These are phyloP conservation scores for Neospermospora avenae DNA, from an alignment of 2,329 filamentous ascomycete species.

Conservation along the genomic window DNA sequence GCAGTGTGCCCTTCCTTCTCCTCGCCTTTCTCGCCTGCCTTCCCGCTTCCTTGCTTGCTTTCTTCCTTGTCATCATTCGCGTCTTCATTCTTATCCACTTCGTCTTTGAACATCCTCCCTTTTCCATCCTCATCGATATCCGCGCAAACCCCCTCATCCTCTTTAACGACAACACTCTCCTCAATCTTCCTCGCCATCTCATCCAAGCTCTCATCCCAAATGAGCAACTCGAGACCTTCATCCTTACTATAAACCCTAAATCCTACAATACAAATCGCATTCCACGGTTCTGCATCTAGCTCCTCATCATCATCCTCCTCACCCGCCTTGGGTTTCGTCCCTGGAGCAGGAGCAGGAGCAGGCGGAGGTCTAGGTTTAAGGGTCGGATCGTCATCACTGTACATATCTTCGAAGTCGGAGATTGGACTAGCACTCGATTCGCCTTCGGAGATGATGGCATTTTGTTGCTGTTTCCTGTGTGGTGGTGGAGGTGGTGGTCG, in stretches of 20 bases:
- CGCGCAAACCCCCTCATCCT: slow-evolving; percentile 20
- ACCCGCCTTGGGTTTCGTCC: slow-evolving; percentile 27
- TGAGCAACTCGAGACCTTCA: slow-evolving; percentile 35
- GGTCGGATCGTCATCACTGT: slow-evolving; percentile 55
- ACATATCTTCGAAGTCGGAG: slow-evolving; percentile 56
- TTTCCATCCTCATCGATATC: slow-evolving; percentile 24
- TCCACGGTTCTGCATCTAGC: slow-evolving; percentile 38
- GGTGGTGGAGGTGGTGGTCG: neutral
- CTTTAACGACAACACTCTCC: neutral
- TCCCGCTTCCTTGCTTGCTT: neutral
- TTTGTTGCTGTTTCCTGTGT: slow-evolving; percentile 28
- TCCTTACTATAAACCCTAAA: slow-evolving; percentile 45
- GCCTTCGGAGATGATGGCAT: slow-evolving; percentile 41
- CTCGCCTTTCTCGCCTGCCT: neutral
- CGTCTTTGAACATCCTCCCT: neutral
- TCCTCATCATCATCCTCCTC: slow-evolving; percentile 34
- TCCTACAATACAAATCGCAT: slow-evolving; percentile 42
- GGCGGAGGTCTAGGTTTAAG: slow-evolving; percentile 43
- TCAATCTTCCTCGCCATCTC: slow-evolving; percentile 10
- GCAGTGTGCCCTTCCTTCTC: neutral
- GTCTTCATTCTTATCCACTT: neutral
- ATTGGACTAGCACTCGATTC: slow-evolving; percentile 59
- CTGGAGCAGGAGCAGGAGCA: slow-evolving; percentile 14
- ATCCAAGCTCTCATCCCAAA: slow-evolving; percentile 24
- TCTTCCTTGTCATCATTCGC: neutral